Conservation (phyloP, 345 rosid species). For the Dipteronia sinensis region DNA sequence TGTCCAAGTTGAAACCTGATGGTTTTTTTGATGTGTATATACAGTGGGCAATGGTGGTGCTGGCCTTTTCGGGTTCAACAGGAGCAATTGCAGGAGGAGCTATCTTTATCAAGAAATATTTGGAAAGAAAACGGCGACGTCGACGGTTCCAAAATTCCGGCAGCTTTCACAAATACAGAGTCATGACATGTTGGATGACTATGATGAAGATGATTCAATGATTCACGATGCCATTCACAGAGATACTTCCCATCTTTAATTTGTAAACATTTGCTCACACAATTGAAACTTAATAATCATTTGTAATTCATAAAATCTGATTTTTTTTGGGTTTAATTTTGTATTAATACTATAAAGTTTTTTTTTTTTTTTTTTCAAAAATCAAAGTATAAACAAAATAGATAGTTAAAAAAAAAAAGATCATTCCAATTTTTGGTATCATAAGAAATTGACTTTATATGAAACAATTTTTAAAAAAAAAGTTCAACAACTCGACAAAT, state of each 20-base stretch:
- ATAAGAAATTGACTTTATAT: too few relatives aligned
- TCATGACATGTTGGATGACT: constrained; percentile 23
- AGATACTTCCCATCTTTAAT: constrained; percentile 7
- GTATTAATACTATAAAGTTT: too few relatives aligned
- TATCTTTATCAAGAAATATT: constrained; percentile 24
- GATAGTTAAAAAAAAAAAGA: too few relatives aligned
- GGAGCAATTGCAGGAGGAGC: constrained; percentile 35
- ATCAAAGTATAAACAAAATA: too few relatives aligned
- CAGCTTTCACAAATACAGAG: constrained; percentile 30
- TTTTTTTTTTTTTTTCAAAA: too few relatives aligned
- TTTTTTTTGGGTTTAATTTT: too few relatives aligned
- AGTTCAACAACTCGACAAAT: too few relatives aligned
- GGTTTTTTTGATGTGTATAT: neutral
- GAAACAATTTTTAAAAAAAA: too few relatives aligned
- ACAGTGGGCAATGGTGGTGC: constrained; percentile 27
- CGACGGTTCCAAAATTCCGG: constrained; percentile 25
- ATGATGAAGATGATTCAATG: constrained; percentile 6
- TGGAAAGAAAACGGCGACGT: constrained; percentile 9
- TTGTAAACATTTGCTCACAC: neutral
- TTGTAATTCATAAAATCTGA: neutral
- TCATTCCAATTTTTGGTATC: too few relatives aligned
- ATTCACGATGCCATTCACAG: constrained; percentile 15
- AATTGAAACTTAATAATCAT: neutral
- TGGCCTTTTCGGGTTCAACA: constrained; percentile 27
- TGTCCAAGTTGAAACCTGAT: neutral